A percentile compares a stretch with the other conserved stretches of the same genome.
Evolutionary conservation across 2,329 filamentous ascomycete genomes (phyloP).

Genomic region (Tolypocladium endophyticum): DNA sequence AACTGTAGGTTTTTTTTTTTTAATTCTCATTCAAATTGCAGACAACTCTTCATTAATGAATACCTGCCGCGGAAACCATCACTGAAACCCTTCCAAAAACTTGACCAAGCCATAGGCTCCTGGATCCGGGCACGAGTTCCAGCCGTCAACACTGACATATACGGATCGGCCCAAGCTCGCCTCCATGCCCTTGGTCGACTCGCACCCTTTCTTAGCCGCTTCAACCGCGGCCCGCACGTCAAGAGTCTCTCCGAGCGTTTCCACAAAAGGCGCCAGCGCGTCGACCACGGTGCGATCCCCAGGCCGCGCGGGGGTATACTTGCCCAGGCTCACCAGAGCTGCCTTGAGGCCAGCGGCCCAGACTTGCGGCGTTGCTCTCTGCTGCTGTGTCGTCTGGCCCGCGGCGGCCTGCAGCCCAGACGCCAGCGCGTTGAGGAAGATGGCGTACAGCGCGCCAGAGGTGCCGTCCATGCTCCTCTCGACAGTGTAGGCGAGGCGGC

Average conservation of each 20-base stretch:
- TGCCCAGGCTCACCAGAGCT: slow-evolving; percentile 45
- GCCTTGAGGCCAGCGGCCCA: slow-evolving; percentile 43
- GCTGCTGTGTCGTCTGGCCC: not conserved
- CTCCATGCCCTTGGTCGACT: slow-evolving; percentile 63
- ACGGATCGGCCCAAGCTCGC: slow-evolving; percentile 63
- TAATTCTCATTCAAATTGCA: too few species aligned
- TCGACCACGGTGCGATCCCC: slow-evolving; percentile 64
- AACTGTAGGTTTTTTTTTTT: too few species aligned
- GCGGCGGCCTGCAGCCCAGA: slow-evolving; percentile 11
- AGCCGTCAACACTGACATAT: slow-evolving; percentile 60
- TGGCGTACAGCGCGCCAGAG: slow-evolving; percentile 24
- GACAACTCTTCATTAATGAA: too few species aligned
- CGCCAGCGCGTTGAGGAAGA: slow-evolving; percentile 63
- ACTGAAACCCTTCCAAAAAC: slow-evolving; percentile 44
- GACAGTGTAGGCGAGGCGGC: slow-evolving; percentile 40
- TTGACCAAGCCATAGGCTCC: slow-evolving; percentile 50
- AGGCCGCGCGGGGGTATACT: slow-evolving; percentile 58
- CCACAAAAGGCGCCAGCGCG: slow-evolving; percentile 53
- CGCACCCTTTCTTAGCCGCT: slow-evolving; percentile 52
- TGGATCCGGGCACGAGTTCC: slow-evolving; percentile 61
- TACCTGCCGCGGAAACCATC: not conserved
- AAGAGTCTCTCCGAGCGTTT: slow-evolving; percentile 35
- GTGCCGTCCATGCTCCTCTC: slow-evolving; percentile 60
- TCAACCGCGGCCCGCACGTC: slow-evolving; percentile 24
- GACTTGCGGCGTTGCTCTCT: slow-evolving; percentile 6